These are phyloP conservation scores for Pulveroboletus frians DNA, from an alignment of 768 basidiomycete genomes.

Conservation along the genomic window DNA sequence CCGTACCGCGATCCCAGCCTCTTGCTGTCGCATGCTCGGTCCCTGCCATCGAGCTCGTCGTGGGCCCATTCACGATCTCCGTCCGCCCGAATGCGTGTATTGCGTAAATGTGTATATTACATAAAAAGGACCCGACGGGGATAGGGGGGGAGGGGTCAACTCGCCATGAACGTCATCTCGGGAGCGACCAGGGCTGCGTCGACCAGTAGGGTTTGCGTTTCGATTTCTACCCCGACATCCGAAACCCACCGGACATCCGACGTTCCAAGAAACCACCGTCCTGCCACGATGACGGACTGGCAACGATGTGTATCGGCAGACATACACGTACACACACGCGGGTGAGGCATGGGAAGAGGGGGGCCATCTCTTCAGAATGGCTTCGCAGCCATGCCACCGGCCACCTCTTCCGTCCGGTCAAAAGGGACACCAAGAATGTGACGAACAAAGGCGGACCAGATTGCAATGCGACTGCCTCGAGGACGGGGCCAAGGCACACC, in stretches of 20 bases:
- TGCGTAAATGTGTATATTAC: conserved; percentile 5
- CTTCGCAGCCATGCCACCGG: conserved; percentile 10
- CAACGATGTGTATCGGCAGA: neutral
- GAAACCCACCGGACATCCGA: neutral
- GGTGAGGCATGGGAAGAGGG: conserved; percentile 7
- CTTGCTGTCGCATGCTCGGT: conserved; percentile 1
- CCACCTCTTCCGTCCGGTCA: conserved; percentile 13
- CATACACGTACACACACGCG: neutral
- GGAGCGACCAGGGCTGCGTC: conserved; percentile 21
- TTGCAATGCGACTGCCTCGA: conserved; percentile 33
- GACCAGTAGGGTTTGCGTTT: neutral
- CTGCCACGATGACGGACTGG: too few species aligned
- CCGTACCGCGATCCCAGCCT: conserved; percentile 22
- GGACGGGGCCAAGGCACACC: conserved; percentile 30
- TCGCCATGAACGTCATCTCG: conserved; percentile 21
- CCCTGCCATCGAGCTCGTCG: neutral
- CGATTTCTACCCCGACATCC: conserved; percentile 3
- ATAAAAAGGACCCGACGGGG: conserved; percentile 14
- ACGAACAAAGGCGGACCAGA: conserved; percentile 7
- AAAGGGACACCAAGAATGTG: conserved; percentile 14
- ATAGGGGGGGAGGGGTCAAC: conserved; percentile 10
- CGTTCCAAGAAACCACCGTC: too few species aligned
- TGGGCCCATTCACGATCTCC: conserved; percentile 3
- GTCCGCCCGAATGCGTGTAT: conserved; percentile 1
- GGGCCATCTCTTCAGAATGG: conserved; percentile 3